phyloP scores from a whole-genome alignment of 2,329 filamentous ascomycete species.

The Epichloe aotearoae region DNA sequence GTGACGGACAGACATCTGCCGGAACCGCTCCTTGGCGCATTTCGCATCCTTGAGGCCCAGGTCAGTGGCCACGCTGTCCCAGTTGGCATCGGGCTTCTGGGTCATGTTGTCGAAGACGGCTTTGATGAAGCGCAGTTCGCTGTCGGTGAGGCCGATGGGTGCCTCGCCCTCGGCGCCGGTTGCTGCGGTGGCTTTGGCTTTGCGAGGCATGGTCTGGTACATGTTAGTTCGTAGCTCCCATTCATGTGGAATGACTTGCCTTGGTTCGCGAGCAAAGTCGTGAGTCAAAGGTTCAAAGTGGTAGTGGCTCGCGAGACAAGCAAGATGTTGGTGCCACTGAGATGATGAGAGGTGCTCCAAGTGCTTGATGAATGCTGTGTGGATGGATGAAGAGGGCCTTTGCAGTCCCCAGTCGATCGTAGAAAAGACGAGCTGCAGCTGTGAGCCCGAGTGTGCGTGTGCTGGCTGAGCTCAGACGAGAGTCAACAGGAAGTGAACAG shows the following conservation, averaged over 20 bases:
- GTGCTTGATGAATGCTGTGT: too few relatives aligned
- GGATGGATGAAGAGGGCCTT: too few relatives aligned
- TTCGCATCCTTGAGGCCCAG: constrained; percentile 27
- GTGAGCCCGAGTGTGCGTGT: too few relatives aligned
- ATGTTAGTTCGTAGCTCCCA: not conserved
- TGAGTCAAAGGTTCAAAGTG: too few relatives aligned
- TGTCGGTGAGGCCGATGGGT: constrained; percentile 18
- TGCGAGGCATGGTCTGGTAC: constrained; percentile 3
- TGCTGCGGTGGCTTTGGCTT: not conserved
- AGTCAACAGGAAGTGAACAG: not conserved
- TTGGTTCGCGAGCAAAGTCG: too few relatives aligned
- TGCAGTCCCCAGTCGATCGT: too few relatives aligned
- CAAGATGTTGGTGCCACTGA: too few relatives aligned
- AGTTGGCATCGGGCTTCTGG: constrained; percentile 27
- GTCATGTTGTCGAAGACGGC: constrained; percentile 29
- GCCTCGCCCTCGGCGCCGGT: constrained; percentile 8
- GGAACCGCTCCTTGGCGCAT: constrained; percentile 29
- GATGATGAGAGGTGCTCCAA: too few relatives aligned
- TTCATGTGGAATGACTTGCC: too few relatives aligned
- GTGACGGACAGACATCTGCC: constrained; percentile 26
- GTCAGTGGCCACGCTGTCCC: constrained; percentile 22
- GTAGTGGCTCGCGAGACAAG: too few relatives aligned
- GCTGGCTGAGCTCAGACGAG: too few relatives aligned
- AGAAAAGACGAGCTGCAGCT: too few relatives aligned
- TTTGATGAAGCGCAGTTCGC: constrained; percentile 26